Conservation (phyloP, 345 rosid species). For the Moricandia moricandioides region DNA sequence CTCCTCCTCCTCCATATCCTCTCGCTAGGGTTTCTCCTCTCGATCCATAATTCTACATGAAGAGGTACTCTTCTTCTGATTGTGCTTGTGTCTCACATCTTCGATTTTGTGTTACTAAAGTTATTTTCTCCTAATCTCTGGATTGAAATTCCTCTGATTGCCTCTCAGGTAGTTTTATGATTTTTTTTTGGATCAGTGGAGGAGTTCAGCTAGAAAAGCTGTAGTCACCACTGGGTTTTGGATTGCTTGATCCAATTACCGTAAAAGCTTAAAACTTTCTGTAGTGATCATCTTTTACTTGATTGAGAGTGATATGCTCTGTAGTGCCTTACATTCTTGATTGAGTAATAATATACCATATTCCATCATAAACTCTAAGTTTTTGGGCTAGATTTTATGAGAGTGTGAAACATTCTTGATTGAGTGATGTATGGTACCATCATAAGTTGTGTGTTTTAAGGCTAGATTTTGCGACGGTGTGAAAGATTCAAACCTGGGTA, state of each 20-base stretch:
- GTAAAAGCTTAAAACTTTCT: not conserved
- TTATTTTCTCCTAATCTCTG: too few species aligned
- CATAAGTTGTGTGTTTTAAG: not conserved
- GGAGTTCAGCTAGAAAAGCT: too few species aligned
- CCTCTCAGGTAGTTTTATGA: too few species aligned
- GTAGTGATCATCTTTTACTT: not conserved
- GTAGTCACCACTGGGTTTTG: not conserved
- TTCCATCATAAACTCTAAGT: not conserved
- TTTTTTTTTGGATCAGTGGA: not conserved
- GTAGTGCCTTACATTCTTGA: too few species aligned
- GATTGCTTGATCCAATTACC: not conserved
- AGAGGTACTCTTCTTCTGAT: constrained; percentile 22
- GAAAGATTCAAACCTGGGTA: not conserved
- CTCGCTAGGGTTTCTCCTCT: constrained; percentile 27
- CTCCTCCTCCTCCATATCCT: constrained; percentile 25
- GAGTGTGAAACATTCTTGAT: not conserved
- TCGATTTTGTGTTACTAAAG: not conserved
- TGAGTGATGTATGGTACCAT: not conserved
- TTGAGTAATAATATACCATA: not conserved
- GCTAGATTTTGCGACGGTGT: not conserved
- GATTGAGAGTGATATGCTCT: not conserved
- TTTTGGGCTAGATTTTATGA: not conserved
- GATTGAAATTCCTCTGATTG: too few species aligned
- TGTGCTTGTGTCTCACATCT: constrained; percentile 6
- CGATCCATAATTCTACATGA: not conserved